Percentiles rank a stretch among this genome's conserved stretches.
Conservation (phyloP, 768 basidiomycete genomes). For the Goffeauzyma gilvescens region DNA sequence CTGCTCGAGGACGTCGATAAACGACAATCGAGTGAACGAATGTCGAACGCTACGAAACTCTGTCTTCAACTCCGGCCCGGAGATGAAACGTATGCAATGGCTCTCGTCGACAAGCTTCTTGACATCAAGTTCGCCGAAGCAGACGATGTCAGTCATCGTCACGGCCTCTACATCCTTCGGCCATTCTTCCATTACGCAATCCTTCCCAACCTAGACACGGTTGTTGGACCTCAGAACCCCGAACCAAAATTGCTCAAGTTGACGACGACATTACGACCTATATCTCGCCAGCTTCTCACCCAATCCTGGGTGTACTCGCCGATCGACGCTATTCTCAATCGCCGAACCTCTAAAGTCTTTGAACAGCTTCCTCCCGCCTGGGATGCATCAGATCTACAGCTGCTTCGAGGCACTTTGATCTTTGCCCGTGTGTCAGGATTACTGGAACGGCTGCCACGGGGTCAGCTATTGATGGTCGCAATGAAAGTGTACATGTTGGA, state of each 20-base stretch:
- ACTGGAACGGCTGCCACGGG: conserved; percentile 32
- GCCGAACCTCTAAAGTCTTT: conserved; percentile 54
- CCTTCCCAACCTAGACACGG: conserved; percentile 16
- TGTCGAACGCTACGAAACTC: too few relatives aligned
- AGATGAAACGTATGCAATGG: conserved; percentile 45
- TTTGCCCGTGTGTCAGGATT: conserved; percentile 38
- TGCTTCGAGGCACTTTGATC: conserved; percentile 50
- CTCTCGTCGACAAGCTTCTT: conserved; percentile 29
- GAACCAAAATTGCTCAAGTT: conserved; percentile 32
- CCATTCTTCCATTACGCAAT: conserved; percentile 28
- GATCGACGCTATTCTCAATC: conserved; percentile 60
- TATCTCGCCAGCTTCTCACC: conserved; percentile 37
- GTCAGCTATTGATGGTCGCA: conserved; percentile 51
- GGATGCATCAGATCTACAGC: conserved; percentile 60
- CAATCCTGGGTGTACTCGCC: conserved; percentile 53
- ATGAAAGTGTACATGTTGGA: conserved; percentile 97
- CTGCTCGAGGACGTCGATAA: too few relatives aligned
- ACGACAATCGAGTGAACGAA: too few relatives aligned
- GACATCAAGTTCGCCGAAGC: conserved; percentile 1
- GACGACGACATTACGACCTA: conserved; percentile 40
- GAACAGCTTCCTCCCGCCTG: conserved; percentile 47
- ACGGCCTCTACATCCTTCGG: conserved; percentile 26
- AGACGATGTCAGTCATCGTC: conserved; percentile 12
- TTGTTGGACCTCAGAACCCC: conserved; percentile 17
- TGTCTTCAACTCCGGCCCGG: too few relatives aligned